phyloP scores from a whole-genome alignment of 192 early-diverging fungal genomes.

The Chytriomyces sp. region DNA sequence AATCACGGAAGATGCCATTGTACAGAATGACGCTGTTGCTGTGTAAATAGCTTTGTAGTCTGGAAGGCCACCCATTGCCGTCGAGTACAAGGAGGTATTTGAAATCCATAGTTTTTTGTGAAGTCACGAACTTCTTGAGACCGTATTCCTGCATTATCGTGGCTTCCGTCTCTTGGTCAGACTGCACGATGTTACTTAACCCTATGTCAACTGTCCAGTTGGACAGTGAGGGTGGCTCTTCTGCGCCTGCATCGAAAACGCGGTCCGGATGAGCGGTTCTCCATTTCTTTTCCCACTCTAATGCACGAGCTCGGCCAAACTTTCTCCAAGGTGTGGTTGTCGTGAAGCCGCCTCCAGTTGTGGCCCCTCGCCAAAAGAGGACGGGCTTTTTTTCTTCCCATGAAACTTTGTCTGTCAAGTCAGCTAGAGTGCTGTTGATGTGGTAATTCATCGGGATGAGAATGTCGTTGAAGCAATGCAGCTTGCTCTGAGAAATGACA shows the following conservation, averaged over 20 bases:
- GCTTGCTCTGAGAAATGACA: conserved; percentile 2
- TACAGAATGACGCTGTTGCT: not conserved
- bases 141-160: not conserved
- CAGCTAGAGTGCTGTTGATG: not conserved
- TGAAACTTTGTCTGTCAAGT: not conserved
- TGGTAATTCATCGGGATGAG: not conserved
- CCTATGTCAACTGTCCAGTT: not conserved
- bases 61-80: not conserved
- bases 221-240: too few relatives aligned
- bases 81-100: not conserved
- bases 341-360: not conserved
- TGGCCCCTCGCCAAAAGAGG: conserved; percentile 9
- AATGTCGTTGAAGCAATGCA: not conserved
- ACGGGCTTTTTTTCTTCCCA: not conserved
- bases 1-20: conserved; percentile 9
- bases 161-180: not conserved
- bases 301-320: not conserved
- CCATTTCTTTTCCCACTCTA: conserved; percentile 3
- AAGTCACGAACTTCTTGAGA: not conserved
- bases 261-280: not conserved
- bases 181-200: not conserved
- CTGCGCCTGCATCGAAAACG: conserved; percentile 3
- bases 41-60: not conserved
- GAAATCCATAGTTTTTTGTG: not conserved
- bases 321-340: not conserved